A percentile compares a stretch with the other conserved stretches of the same genome.
phyloP scores from a whole-genome alignment of 2,329 filamentous ascomycete genomes.

The Pseudogymnoascus sp. region DNA sequence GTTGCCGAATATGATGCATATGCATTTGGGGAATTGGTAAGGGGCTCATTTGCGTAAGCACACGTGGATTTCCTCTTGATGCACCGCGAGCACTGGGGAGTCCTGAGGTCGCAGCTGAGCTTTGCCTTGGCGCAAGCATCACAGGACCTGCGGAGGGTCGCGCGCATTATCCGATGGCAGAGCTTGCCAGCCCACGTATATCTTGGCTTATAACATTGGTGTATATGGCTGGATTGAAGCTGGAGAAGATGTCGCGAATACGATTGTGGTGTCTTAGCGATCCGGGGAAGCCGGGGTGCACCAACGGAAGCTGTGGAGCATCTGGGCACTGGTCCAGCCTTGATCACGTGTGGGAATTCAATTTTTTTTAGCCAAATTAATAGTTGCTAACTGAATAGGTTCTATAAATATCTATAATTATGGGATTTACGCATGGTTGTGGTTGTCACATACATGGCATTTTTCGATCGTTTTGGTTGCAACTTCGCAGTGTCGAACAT shows the following conservation, averaged over 20 bases:
- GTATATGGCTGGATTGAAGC: neutral
- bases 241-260: neutral
- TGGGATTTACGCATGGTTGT: neutral
- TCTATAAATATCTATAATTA: neutral
- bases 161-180: constrained; percentile 37
- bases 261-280: neutral
- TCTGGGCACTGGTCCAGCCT: neutral
- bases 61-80: constrained; percentile 42
- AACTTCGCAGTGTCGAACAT: no score
- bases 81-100: constrained; percentile 50
- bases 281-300: neutral
- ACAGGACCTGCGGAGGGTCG: constrained; percentile 52
- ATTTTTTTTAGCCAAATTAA: neutral
- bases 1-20: neutral
- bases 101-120: constrained; percentile 48
- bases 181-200: neutral
- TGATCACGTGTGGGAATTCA: neutral
- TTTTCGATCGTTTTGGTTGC: neutral
- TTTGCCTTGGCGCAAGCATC: constrained; percentile 50
- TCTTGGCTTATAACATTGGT: neutral
- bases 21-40: constrained; percentile 26
- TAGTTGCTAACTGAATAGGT: neutral
- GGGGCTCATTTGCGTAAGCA: constrained; percentile 48
- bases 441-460: neutral
- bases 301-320: neutral